A percentile compares a stretch with the other conserved stretches of the same genome.
Conservation (phyloP, 202 grass and related monocot species). For the Zoysia matrella region DNA sequence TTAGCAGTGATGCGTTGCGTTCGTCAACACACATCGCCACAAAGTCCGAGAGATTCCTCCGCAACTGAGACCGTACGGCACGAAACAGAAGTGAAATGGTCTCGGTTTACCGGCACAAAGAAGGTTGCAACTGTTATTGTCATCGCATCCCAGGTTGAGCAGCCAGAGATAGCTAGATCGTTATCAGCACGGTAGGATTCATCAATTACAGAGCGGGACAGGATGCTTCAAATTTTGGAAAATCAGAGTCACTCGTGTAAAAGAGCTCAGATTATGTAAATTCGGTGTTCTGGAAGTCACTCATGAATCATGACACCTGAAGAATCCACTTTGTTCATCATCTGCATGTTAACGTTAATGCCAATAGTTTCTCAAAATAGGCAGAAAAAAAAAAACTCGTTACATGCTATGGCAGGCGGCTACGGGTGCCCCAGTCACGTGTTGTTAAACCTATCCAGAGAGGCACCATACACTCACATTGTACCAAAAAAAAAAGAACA, state of each 20-base stretch:
- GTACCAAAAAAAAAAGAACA: too few relatives aligned
- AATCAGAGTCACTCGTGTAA: not conserved
- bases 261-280: not conserved
- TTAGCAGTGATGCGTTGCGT: conserved; percentile 1
- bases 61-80: not conserved
- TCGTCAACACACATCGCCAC: too few relatives aligned
- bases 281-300: not conserved
- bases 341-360: too few relatives aligned
- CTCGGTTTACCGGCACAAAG: not conserved
- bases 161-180: not conserved
- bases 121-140: not conserved
- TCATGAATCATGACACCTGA: too few relatives aligned
- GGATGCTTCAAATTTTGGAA: not conserved
- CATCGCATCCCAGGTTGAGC: not conserved
- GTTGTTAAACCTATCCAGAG: too few relatives aligned
- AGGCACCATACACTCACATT: too few relatives aligned
- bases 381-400: too few relatives aligned
- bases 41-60: conserved; percentile 29
- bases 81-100: not conserved
- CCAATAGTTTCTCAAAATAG: too few relatives aligned
- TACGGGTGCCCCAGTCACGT: too few relatives aligned
- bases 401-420: too few relatives aligned
- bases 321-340: too few relatives aligned
- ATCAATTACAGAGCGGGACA: not conserved
- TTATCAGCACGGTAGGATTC: not conserved